phyloP scores from a whole-genome alignment of 176 grass and related monocot genomes.

The Triticum urartu region DNA sequence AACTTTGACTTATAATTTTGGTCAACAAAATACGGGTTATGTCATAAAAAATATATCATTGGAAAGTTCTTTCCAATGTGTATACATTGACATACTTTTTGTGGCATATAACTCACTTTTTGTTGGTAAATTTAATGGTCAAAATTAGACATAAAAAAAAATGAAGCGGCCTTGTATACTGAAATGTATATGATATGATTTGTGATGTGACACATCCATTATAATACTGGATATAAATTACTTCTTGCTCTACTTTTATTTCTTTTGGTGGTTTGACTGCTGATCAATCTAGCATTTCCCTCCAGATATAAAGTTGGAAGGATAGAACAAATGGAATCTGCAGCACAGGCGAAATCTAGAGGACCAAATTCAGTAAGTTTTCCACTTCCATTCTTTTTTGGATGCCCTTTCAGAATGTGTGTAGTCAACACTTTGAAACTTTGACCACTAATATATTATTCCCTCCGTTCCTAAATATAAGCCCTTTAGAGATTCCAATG shows the following conservation, averaged over 20 bases:
- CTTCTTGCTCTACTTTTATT: background rate
- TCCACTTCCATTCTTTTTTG: background rate
- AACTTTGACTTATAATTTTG: too few relatives aligned
- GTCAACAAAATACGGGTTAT: too few relatives aligned
- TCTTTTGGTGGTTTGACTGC: background rate
- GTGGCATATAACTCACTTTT: too few relatives aligned
- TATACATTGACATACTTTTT: too few relatives aligned
- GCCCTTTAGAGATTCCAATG: too few relatives aligned
- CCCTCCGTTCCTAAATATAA: too few relatives aligned
- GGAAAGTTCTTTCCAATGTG: too few relatives aligned
- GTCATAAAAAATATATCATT: too few relatives aligned
- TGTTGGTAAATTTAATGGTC: too few relatives aligned
- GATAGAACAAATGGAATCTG: constrained; percentile 93
- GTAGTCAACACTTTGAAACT: background rate
- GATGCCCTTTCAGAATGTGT: background rate
- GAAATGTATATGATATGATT: constrained; percentile 9
- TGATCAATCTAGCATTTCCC: constrained; percentile 32
- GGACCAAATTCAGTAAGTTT: constrained; percentile 77
- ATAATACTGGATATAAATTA: constrained; percentile 11
- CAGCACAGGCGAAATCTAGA: constrained; percentile 78
- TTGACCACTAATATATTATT: background rate
- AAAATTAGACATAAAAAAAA: too few relatives aligned
- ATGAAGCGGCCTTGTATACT: too few relatives aligned
- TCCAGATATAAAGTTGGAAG: constrained; percentile 95
- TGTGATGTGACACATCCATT: constrained; percentile 1